Base-by-base conservation (phyloP, 2,329 filamentous ascomycete species). In the Nannizzia gypsea region DNA sequence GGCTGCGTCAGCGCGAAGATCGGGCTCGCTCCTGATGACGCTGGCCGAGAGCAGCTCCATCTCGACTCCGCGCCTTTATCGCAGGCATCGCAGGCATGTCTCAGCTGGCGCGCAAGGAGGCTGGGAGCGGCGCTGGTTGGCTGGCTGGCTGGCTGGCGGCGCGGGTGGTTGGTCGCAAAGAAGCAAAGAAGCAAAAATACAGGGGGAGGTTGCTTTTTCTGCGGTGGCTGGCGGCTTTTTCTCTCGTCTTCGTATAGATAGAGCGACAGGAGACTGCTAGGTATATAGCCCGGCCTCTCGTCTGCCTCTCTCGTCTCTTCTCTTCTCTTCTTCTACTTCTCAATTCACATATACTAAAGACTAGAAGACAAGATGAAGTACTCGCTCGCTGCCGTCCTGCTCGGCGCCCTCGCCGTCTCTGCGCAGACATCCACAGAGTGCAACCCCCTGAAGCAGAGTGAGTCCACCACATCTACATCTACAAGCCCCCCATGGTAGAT, bases 371-470 rank as follows among this genome's bases (percentile, higher is more conserved):
- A 48, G 62, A 76, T 76, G 73, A 71, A 64, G 62, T 60, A 71
- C 38, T 63, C 63, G 40, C 59, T 67, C 58, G 65, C 69, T 56
- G 59, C 66, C 24, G 52, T 59, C 52, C 62, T 74, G 11, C 63
- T 73, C 36, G 64, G 65, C 28, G 68, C 65, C 15, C 64, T 70
- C 5, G 61, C 63, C 22, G 70, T 68, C 6, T 61, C 65, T 28
- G 74, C 74, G 44, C 76, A 78, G 67, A 78, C 75, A 15, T 77
- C 67, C 60, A 74, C 74, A 1, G 64, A 70, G 60, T 78, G 76
- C 65, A 75, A 78, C 59, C 76, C 76, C 6, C 63, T 71, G 38
- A 56, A 73, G 57, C 67, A 71, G 60, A 65, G 75, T 76, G 67
- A 64, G 72, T 28, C n/a, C n/a, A n/a, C n/a, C n/a, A n/a, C n/a